Evolutionary conservation across 257 asterid species (phyloP).

Genomic region (Capsicum baccatum): DNA sequence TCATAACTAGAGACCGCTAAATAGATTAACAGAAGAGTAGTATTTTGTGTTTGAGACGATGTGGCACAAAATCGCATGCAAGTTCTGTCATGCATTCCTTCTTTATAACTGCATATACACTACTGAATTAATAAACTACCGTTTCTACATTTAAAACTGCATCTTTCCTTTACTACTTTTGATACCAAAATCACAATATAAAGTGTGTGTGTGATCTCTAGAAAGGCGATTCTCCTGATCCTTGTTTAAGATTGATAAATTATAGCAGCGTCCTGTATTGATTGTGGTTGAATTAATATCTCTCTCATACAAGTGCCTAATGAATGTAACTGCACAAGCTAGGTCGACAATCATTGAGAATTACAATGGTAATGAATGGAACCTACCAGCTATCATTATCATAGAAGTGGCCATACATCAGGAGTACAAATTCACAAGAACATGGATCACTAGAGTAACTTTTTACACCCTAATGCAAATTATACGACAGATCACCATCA

Average conservation of each 20-base stretch:
- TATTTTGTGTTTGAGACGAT: background rate
- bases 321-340: background rate
- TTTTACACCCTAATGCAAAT: constrained; percentile 13
- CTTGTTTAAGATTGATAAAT: constrained; percentile 3
- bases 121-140: background rate
- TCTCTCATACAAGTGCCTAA: constrained; percentile 16
- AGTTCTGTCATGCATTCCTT: background rate
- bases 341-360: background rate
- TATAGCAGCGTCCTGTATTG: background rate
- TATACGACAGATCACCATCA: background rate
- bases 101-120: background rate
- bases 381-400: background rate
- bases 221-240: background rate
- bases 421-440: background rate
- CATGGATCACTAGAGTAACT: constrained; percentile 4
- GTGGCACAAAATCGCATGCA: background rate
- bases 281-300: background rate
- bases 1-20: background rate
- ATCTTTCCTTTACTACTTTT: constrained; percentile 8
- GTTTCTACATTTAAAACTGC: background rate
- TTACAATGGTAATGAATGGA: constrained; percentile 3
- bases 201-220: background rate
- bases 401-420: background rate
- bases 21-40: background rate
- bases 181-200: background rate